Evolutionary conservation across 1,284 basidiomycete genomes (phyloP).

Genomic region (Cronartium quercuum): DNA sequence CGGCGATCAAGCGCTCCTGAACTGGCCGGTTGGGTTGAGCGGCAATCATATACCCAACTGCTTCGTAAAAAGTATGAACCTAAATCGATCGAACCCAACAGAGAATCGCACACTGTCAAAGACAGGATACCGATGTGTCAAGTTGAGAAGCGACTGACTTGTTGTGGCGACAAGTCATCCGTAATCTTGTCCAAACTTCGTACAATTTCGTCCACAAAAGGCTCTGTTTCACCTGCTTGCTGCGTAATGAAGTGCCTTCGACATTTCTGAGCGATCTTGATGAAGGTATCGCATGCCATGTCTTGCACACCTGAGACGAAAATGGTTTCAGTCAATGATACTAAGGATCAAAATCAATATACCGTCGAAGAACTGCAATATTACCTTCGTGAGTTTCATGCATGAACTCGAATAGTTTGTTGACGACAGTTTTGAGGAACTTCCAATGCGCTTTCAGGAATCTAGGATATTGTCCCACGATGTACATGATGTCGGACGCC

Average conservation of each 20-base stretch:
- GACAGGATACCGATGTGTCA: conserved; percentile 46
- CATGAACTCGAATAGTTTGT: conserved; percentile 99
- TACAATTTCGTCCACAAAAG: conserved; percentile 97
- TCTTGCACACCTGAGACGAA: conserved; percentile 67
- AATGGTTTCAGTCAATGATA: not conserved
- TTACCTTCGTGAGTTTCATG: conserved; percentile 98
- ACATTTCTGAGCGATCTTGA: conserved; percentile 99
- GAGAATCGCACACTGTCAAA: not conserved
- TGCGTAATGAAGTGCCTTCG: conserved; percentile 98
- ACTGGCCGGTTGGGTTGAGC: conserved; percentile 96
- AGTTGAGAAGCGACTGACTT: conserved; percentile 55
- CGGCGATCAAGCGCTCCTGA: conserved; percentile 89
- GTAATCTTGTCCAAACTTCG: conserved; percentile 88
- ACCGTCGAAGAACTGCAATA: not conserved
- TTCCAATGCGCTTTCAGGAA: conserved; percentile 99
- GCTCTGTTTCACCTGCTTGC: conserved; percentile 93
- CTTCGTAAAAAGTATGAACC: conserved; percentile 59
- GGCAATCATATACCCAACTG: conserved; percentile 98
- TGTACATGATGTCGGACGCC: conserved; percentile 99
- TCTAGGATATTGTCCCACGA: conserved; percentile 97
- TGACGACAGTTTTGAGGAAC: conserved; percentile 99
- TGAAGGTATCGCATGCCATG: conserved; percentile 99
- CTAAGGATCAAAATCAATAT: not conserved
- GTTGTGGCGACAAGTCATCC: conserved; percentile 86
- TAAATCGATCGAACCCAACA: not conserved